phyloP scores from a whole-genome alignment of 2,329 filamentous ascomycete genomes.

The Sporothrix luriei region DNA sequence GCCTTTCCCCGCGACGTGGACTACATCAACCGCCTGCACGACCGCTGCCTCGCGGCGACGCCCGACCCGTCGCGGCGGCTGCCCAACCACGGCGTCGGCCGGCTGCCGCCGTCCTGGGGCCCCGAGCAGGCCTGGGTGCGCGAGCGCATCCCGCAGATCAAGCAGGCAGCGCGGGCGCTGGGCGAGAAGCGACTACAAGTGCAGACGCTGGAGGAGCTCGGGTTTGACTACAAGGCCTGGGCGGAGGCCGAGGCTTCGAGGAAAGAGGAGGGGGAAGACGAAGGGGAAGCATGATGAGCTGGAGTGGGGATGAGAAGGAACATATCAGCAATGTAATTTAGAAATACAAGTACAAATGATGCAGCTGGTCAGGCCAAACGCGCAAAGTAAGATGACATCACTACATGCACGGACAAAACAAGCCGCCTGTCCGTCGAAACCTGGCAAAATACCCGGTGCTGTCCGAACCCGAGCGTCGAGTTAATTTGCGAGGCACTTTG shows the following conservation, averaged over 20 bases:
- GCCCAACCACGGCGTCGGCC: constrained; percentile 44
- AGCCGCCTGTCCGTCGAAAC: too few relatives aligned
- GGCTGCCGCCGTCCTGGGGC: constrained; percentile 47
- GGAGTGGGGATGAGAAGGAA: too few relatives aligned
- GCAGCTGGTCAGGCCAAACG: neutral
- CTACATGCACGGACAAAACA: neutral
- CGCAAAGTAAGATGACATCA: too few relatives aligned
- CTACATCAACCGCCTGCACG: constrained; percentile 61
- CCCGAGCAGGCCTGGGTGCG: constrained; percentile 47
- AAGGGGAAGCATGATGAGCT: too few relatives aligned
- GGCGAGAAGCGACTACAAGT: constrained; percentile 44
- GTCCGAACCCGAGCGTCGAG: constrained; percentile 9
- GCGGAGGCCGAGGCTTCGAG: constrained; percentile 28
- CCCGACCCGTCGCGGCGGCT: constrained; percentile 41
- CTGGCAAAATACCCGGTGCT: neutral
- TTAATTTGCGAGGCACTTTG: too few relatives aligned
- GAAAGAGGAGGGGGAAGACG: neutral
- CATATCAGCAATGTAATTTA: too few relatives aligned
- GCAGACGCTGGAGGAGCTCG: constrained; percentile 44
- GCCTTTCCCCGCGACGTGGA: constrained; percentile 57
- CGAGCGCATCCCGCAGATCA: constrained; percentile 48
- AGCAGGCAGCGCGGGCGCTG: constrained; percentile 45
- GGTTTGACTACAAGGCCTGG: constrained; percentile 46
- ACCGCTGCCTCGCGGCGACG: constrained; percentile 50
- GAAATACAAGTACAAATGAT: neutral